Evolutionary conservation across 495 filamentous ascomycete genomes (phyloP).

Genomic region (Neurospora sp.): DNA sequence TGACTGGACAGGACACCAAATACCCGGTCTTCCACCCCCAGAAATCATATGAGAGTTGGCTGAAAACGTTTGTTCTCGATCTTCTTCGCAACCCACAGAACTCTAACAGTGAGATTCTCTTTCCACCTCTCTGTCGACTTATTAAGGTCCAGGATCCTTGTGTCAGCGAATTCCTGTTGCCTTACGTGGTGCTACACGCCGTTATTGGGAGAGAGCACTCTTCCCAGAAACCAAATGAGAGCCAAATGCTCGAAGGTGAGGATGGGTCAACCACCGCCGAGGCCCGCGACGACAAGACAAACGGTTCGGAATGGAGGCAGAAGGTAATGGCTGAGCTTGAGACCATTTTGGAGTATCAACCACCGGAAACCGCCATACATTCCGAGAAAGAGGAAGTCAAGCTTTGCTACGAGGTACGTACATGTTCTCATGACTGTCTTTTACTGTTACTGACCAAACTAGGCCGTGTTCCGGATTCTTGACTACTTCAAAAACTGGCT

Average conservation of each 20-base stretch:
- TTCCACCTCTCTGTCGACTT: slow-evolving; percentile 66
- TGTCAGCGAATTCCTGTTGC: slow-evolving; percentile 76
- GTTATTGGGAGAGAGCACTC: slow-evolving; percentile 44
- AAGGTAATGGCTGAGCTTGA: slow-evolving; percentile 62
- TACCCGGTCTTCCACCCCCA: slow-evolving; percentile 69
- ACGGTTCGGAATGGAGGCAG: slow-evolving; percentile 52
- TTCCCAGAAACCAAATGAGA: background rate
- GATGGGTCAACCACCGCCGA: background rate
- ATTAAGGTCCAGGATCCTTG: slow-evolving; percentile 74
- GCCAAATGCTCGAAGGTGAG: background rate
- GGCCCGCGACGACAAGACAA: slow-evolving; percentile 10
- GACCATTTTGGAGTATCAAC: slow-evolving; percentile 54
- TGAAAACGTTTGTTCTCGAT: slow-evolving; percentile 69
- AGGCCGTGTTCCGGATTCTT: slow-evolving; percentile 83
- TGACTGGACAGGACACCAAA: slow-evolving; percentile 38
- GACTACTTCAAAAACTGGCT: slow-evolving; percentile 89
- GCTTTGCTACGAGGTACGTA: slow-evolving; percentile 69
- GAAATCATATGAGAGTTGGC: slow-evolving; percentile 67
- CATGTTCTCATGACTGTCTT: background rate
- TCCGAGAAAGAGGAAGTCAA: slow-evolving; percentile 58
- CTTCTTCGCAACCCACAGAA: slow-evolving; percentile 63
- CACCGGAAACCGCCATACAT: slow-evolving; percentile 40
- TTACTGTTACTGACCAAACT: slow-evolving; percentile 1
- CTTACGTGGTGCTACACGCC: slow-evolving; percentile 71
- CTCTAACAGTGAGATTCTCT: slow-evolving; percentile 60